phyloP scores from a whole-genome alignment of 1,139 yeast genomes.

The Sugiyamaella grinbergsii region DNA sequence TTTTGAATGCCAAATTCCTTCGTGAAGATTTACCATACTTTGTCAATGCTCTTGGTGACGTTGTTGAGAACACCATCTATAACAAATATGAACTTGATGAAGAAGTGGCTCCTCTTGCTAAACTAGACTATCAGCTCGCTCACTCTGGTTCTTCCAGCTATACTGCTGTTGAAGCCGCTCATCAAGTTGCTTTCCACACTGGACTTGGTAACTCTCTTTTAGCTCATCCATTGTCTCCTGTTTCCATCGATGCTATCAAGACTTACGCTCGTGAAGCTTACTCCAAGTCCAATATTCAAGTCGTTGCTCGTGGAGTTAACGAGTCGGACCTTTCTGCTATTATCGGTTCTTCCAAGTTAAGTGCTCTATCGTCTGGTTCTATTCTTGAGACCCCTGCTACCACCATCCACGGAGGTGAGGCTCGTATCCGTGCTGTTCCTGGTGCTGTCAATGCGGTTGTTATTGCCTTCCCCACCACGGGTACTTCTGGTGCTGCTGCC shows the following conservation, averaged over 20 bases:
- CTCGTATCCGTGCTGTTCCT: slow-evolving; percentile 66
- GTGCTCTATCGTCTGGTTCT: slow-evolving; percentile 62
- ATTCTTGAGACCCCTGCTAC: slow-evolving; percentile 50
- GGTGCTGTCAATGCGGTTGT: slow-evolving; percentile 69
- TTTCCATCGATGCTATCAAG: slow-evolving; percentile 66
- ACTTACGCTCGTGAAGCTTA: slow-evolving; percentile 68
- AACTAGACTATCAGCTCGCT: slow-evolving; percentile 53
- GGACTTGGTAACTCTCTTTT: slow-evolving; percentile 87
- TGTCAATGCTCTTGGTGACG: slow-evolving; percentile 82
- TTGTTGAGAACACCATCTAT: slow-evolving; percentile 69
- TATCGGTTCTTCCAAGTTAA: slow-evolving; percentile 63
- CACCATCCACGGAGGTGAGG: slow-evolving; percentile 62
- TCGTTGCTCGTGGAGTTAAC: slow-evolving; percentile 74
- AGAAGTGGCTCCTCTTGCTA: slow-evolving; percentile 77
- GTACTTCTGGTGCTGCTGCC: slow-evolving; percentile 58
- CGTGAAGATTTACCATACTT: slow-evolving; percentile 89
- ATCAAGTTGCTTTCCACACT: slow-evolving; percentile 77
- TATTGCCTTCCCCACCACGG: slow-evolving; percentile 71
- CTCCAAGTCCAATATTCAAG: slow-evolving; percentile 68
- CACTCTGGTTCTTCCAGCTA: slow-evolving; percentile 51
- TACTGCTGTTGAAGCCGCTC: slow-evolving; percentile 76
- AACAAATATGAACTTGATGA: slow-evolving; percentile 77
- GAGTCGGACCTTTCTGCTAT: slow-evolving; percentile 70
- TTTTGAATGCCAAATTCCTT: slow-evolving; percentile 78
- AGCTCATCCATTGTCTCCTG: slow-evolving; percentile 63